Percentiles rank a stretch among this genome's conserved stretches.
Evolutionary conservation across 73 alveolate species (phyloP).

Genomic region (Blepharisma stoltei): DNA sequence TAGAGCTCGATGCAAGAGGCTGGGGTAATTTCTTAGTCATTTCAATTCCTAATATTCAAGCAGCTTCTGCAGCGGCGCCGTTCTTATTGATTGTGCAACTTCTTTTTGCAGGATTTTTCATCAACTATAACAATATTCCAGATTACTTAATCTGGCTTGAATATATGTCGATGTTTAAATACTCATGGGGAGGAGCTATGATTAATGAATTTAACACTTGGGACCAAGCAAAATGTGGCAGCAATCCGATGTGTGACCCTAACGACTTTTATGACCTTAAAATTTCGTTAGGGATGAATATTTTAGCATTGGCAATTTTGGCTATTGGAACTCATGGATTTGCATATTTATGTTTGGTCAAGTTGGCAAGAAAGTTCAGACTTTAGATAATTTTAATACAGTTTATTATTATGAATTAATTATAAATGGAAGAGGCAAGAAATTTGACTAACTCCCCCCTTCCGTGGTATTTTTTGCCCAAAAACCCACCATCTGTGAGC

Average conservation of each 20-base stretch:
- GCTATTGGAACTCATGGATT: not conserved
- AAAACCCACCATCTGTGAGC: too few relatives aligned
- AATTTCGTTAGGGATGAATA: not conserved
- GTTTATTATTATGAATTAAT: too few relatives aligned
- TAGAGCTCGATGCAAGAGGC: not conserved
- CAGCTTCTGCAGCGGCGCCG: constrained; percentile 25
- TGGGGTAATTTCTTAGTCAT: constrained; percentile 4
- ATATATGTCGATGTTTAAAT: constrained; percentile 17
- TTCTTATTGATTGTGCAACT: not conserved
- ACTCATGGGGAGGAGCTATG: constrained; percentile 21
- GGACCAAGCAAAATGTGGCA: not conserved
- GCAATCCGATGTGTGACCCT: constrained; percentile 10
- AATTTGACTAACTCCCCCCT: too few relatives aligned
- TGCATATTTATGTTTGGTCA: not conserved
- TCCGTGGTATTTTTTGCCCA: too few relatives aligned
- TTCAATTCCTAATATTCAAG: constrained; percentile 14
- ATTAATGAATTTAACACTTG: constrained; percentile 1
- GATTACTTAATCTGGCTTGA: constrained; percentile 18
- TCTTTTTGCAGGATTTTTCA: constrained; percentile 23
- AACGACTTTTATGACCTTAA: not conserved
- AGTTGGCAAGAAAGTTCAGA: constrained; percentile 1
- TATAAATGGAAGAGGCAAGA: too few relatives aligned
- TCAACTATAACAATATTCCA: constrained; percentile 20
- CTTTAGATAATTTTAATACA: not conserved
- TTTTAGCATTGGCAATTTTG: not conserved